These are phyloP conservation scores for Pisolithus tinctorius DNA, from an alignment of 768 basidiomycete species.

Conservation along the genomic window DNA sequence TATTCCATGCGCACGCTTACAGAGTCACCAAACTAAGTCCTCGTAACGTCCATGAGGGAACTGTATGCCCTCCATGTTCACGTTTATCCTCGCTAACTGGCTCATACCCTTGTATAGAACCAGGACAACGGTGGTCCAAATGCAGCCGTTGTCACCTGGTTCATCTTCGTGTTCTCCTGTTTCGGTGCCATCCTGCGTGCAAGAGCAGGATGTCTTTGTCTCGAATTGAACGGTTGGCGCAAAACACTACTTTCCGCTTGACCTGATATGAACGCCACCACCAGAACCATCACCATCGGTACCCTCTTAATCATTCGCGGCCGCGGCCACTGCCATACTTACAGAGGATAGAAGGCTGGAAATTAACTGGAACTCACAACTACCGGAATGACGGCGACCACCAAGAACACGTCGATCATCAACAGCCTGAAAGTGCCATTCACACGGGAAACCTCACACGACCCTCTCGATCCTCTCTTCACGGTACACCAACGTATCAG, in stretches of 20 bases:
- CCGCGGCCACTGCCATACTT: too few species aligned
- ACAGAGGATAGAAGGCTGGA: too few species aligned
- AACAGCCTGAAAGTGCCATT: not conserved
- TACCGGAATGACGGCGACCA: too few species aligned
- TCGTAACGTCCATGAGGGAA: conserved; percentile 54
- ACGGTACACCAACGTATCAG: conserved; percentile 30
- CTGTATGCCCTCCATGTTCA: conserved; percentile 44
- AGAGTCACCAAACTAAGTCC: conserved; percentile 22
- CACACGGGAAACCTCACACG: conserved; percentile 38
- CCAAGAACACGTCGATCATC: too few species aligned
- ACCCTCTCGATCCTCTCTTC: conserved; percentile 44
- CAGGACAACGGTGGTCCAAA: conserved; percentile 36
- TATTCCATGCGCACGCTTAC: conserved; percentile 29
- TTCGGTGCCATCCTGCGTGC: conserved; percentile 55
- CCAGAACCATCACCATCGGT: not conserved
- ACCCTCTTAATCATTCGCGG: too few species aligned
- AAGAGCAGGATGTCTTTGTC: conserved; percentile 44
- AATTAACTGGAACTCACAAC: too few species aligned
- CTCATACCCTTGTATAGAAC: conserved; percentile 41
- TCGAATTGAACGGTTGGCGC: conserved; percentile 68
- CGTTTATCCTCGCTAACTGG: conserved; percentile 24
- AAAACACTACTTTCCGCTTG: conserved; percentile 42
- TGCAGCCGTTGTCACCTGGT: conserved; percentile 47
- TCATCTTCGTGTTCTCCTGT: conserved; percentile 55
- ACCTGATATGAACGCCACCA: conserved; percentile 37